Conservation (phyloP, 1,284 basidiomycete species). For the Papiliotrema flavescens region DNA sequence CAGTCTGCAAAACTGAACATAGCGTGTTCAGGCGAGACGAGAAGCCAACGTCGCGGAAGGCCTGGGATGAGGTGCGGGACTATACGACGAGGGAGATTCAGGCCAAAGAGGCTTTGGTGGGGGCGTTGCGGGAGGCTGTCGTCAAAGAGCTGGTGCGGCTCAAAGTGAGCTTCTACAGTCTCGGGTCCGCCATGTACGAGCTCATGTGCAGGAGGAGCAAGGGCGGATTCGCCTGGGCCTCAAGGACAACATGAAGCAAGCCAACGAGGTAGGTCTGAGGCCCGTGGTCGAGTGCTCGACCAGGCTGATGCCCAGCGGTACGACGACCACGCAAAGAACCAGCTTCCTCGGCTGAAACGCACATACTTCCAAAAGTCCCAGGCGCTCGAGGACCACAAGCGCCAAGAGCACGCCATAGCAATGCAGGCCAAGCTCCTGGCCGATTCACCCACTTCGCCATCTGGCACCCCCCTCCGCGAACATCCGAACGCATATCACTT, state of each 20-base stretch:
- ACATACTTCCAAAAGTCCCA: constrained; percentile 73
- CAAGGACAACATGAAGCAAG: constrained; percentile 78
- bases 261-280: constrained; percentile 48
- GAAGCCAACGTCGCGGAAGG: constrained; percentile 60
- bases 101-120: constrained; percentile 68
- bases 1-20: neutral
- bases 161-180: constrained; percentile 54
- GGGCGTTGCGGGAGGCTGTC: constrained; percentile 66
- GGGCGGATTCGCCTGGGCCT: constrained; percentile 82
- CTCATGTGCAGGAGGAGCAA: constrained; percentile 65
- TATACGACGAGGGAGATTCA: constrained; percentile 81
- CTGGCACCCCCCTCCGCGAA: constrained; percentile 17
- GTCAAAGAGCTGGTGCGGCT: constrained; percentile 63
- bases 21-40: constrained; percentile 3
- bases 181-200: neutral
- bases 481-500: constrained; percentile 17
- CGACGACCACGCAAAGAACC: constrained; percentile 69
- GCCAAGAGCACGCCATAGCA: constrained; percentile 46
- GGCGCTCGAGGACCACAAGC: constrained; percentile 61
- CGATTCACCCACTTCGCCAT: constrained; percentile 27
- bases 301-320: constrained; percentile 54
- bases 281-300: neutral
- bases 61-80: constrained; percentile 78
- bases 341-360: constrained; percentile 71
- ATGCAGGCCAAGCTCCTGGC: constrained; percentile 46